Evolutionary conservation across 306 rosid genomes (phyloP).

Genomic region (Cucumis cinereus): DNA sequence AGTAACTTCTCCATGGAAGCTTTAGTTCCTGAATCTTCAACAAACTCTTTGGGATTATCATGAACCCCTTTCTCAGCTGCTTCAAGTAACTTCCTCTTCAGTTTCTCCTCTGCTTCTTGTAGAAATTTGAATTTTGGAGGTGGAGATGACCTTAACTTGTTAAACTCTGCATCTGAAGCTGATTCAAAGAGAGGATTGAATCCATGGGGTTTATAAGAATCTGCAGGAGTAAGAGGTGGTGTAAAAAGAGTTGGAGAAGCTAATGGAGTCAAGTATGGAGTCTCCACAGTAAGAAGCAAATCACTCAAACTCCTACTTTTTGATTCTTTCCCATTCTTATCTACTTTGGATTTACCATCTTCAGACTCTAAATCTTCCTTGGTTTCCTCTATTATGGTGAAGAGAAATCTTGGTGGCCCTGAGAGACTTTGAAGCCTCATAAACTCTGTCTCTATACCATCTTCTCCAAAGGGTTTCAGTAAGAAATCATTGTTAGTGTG

Average conservation of each 20-base stretch:
- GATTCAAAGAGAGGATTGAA: conserved; percentile 74
- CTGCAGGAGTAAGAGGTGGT: conserved; percentile 60
- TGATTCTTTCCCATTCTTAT: conserved; percentile 29
- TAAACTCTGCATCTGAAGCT: conserved; percentile 76
- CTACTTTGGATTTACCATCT: conserved; percentile 30
- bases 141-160: conserved; percentile 68
- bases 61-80: conserved; percentile 20
- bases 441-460: conserved; percentile 46
- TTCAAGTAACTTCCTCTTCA: conserved; percentile 42
- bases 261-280: conserved; percentile 76
- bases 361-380: conserved; percentile 88
- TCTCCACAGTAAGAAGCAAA: conserved; percentile 56
- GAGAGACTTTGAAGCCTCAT: conserved; percentile 50
- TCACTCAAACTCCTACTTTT: conserved; percentile 69
- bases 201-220: conserved; percentile 36
- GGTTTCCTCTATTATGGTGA: conserved; percentile 92
- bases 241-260: conserved; percentile 74
- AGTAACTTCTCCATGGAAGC: conserved; percentile 13
- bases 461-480: conserved; percentile 67
- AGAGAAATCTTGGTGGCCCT: conserved; percentile 73
- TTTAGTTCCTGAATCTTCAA: background rate
- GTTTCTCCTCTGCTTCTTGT: conserved; percentile 88
- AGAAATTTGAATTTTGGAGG: conserved; percentile 95
- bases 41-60: background rate
- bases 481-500: conserved; percentile 41